Conservation (phyloP, 192 early-diverging fungal genomes). For the Backusella psychrophila region DNA sequence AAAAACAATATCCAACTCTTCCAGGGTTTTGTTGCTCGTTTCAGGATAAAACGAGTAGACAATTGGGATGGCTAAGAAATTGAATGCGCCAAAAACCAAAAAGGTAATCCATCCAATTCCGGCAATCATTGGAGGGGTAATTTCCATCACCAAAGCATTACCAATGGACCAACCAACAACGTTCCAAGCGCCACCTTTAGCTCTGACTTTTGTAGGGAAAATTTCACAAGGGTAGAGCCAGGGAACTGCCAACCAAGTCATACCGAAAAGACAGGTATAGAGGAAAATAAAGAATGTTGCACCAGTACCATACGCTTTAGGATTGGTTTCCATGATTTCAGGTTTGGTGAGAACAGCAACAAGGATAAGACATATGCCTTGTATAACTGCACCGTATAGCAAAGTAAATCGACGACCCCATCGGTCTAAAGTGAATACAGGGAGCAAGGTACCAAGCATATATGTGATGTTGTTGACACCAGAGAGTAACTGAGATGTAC, state of each 20-base stretch:
- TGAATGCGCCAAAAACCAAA: slow-evolving; percentile 48
- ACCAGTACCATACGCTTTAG: slow-evolving; percentile 22
- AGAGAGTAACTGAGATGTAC: slow-evolving; percentile 28
- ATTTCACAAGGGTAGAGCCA: slow-evolving; percentile 61
- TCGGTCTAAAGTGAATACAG: slow-evolving; percentile 27
- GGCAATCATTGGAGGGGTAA: slow-evolving; percentile 39
- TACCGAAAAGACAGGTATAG: slow-evolving; percentile 51
- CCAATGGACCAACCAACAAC: slow-evolving; percentile 55
- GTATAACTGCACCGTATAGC: slow-evolving; percentile 23
- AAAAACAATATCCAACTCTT: slow-evolving; percentile 32
- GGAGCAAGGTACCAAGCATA: slow-evolving; percentile 26
- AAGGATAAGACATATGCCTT: slow-evolving; percentile 30
- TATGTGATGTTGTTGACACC: slow-evolving; percentile 34
- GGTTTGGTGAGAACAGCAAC: slow-evolving; percentile 23
- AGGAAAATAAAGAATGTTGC: slow-evolving; percentile 32
- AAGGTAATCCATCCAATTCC: slow-evolving; percentile 40
- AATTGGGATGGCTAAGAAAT: slow-evolving; percentile 37
- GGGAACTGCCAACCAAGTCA: slow-evolving; percentile 67
- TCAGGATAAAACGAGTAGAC: slow-evolving; percentile 50
- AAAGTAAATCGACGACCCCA: slow-evolving; percentile 29
- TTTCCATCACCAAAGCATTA: slow-evolving; percentile 53
- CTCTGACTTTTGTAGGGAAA: slow-evolving; percentile 58
- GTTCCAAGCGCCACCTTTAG: slow-evolving; percentile 53
- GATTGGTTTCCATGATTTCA: slow-evolving; percentile 18
- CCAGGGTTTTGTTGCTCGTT: slow-evolving; percentile 28